phyloP scores from a whole-genome alignment of 106 monocot genomes.

The Platanthera zijinensis region DNA sequence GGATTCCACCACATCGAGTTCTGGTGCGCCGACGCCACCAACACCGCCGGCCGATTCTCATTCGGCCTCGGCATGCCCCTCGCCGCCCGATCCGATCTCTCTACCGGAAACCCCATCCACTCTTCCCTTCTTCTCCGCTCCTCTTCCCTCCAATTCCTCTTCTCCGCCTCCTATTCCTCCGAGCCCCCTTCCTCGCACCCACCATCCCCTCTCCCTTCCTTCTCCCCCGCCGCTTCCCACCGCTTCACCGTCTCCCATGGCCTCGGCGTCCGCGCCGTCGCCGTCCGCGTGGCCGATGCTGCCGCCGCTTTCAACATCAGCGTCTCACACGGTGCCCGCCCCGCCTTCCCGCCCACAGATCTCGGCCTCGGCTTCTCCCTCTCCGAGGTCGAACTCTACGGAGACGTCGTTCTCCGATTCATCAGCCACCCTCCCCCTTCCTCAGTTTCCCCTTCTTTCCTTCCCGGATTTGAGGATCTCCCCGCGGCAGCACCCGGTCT shows the following conservation, averaged over 20 bases:
- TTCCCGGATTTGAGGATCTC: constrained; percentile 77
- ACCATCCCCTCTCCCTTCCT: constrained; percentile 57
- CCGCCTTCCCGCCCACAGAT: constrained; percentile 44
- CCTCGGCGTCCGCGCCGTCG: constrained; percentile 81
- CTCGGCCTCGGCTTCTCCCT: constrained; percentile 45
- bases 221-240: constrained; percentile 26
- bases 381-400: constrained; percentile 84
- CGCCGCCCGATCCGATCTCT: constrained; percentile 57
- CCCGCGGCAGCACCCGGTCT: neutral
- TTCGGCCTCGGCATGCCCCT: constrained; percentile 73
- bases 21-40: constrained; percentile 77
- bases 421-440: constrained; percentile 26
- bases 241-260: constrained; percentile 56
- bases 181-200: neutral
- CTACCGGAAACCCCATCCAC: constrained; percentile 70
- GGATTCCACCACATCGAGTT: constrained; percentile 95
- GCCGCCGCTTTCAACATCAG: constrained; percentile 36
- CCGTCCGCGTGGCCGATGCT: constrained; percentile 58
- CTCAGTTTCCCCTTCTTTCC: constrained; percentile 25
- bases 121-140: constrained; percentile 70
- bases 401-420: constrained; percentile 84
- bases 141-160: constrained; percentile 52
- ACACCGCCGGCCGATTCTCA: constrained; percentile 70
- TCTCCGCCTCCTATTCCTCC: constrained; percentile 40
- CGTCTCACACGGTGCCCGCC: constrained; percentile 60